Conservation (phyloP, 73 alveolate species). For the Symbiodinium pilosum region DNA sequence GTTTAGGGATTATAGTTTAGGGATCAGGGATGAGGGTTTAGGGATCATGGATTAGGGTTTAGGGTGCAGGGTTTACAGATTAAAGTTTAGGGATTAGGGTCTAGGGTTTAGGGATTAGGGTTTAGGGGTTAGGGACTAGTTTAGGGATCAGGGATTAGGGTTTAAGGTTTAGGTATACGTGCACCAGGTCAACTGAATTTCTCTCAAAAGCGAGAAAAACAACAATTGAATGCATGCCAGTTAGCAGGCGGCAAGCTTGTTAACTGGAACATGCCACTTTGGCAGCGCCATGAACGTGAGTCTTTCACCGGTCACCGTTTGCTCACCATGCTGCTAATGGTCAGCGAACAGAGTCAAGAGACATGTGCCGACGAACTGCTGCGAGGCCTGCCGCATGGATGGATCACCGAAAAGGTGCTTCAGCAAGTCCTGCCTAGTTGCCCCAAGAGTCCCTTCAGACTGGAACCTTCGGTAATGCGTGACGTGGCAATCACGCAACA, state of each 20-base stretch:
- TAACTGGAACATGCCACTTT: background rate
- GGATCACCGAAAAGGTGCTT: background rate
- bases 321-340: background rate
- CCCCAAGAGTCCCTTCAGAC: background rate
- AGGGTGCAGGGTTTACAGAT: too few relatives aligned
- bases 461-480: background rate
- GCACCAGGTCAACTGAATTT: background rate
- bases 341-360: background rate
- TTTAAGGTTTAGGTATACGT: too few relatives aligned
- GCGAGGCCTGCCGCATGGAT: background rate
- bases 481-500: background rate
- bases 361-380: background rate
- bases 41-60: too few relatives aligned
- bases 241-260: too few relatives aligned
- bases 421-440: background rate
- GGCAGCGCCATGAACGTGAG: background rate
- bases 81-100: too few relatives aligned
- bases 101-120: too few relatives aligned
- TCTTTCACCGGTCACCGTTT: background rate
- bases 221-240: background rate
- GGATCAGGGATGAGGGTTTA: too few relatives aligned
- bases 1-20: too few relatives aligned
- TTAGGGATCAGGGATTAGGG: too few relatives aligned
- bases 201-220: background rate
- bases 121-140: too few relatives aligned